Evolutionary conservation across 441 rosid species (phyloP).

Genomic region (Brassica hybrid): DNA sequence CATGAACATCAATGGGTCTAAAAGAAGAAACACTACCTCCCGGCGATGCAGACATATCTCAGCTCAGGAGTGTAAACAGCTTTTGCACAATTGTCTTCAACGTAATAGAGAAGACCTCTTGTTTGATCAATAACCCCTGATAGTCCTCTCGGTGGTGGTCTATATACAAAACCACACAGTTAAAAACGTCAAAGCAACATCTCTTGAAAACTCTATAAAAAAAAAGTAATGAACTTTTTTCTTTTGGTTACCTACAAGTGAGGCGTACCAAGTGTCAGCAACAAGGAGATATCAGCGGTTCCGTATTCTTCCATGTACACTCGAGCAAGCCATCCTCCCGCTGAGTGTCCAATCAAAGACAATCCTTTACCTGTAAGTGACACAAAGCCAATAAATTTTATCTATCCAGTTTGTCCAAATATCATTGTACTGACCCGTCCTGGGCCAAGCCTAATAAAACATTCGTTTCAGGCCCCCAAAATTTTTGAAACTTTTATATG

Average conservation of each 20-base stretch:
- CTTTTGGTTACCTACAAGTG: constrained; percentile 77
- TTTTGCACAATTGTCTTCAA: constrained; percentile 70
- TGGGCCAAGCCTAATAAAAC: too few relatives aligned
- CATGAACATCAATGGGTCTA: background rate
- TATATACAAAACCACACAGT: constrained; percentile 26
- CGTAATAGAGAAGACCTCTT: constrained; percentile 85
- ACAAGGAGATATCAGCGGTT: constrained; percentile 61
- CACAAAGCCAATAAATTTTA: background rate
- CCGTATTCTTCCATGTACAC: constrained; percentile 88
- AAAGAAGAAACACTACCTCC: constrained; percentile 59
- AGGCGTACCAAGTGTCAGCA: constrained; percentile 95
- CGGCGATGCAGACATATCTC: constrained; percentile 87
- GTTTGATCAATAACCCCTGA: constrained; percentile 92
- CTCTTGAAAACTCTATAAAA: background rate
- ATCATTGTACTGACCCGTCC: background rate
- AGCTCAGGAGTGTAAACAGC: constrained; percentile 77
- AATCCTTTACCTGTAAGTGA: constrained; percentile 57
- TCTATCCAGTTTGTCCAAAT: background rate
- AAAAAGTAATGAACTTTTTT: background rate
- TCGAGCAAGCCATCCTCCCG: constrained; percentile 98
- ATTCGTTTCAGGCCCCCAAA: too few relatives aligned
- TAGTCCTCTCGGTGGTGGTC: constrained; percentile 88
- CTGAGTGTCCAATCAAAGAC: constrained; percentile 91
- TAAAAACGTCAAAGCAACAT: constrained; percentile 2
- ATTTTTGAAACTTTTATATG: too few relatives aligned